Conservation (phyloP, 2,329 filamentous ascomycete species). For the Pseudovirgaria hyperparasitica region DNA sequence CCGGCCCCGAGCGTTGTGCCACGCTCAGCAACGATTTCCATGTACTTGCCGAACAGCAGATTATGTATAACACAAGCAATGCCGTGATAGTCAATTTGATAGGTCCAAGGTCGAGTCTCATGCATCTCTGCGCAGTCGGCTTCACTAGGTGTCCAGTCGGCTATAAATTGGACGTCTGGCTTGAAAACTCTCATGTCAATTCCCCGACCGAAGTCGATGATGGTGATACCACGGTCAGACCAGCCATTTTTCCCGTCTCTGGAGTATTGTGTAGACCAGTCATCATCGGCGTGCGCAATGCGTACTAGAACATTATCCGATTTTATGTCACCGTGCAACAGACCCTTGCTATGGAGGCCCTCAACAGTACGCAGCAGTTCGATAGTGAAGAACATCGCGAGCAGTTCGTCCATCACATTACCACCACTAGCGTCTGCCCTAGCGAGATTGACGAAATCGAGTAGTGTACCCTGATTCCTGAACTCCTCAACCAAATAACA, state of each 20-base stretch:
- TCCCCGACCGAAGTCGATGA: slow-evolving; percentile 90
- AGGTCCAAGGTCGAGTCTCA: slow-evolving; percentile 89
- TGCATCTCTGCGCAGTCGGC: slow-evolving; percentile 94
- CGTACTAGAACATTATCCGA: slow-evolving; percentile 89
- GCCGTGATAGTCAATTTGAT: slow-evolving; percentile 93
- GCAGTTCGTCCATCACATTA: slow-evolving; percentile 72
- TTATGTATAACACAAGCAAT: slow-evolving; percentile 79
- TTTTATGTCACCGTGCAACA: slow-evolving; percentile 91
- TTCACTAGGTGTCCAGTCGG: slow-evolving; percentile 82
- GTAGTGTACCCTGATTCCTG: slow-evolving; percentile 76
- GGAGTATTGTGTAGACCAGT: slow-evolving; percentile 53
- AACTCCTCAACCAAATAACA: slow-evolving; percentile 81
- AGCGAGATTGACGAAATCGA: slow-evolving; percentile 88
- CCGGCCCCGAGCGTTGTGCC: slow-evolving; percentile 42
- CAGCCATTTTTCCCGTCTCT: slow-evolving; percentile 67
- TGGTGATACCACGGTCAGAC: slow-evolving; percentile 62
- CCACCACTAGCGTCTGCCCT: slow-evolving; percentile 46
- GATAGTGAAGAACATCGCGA: slow-evolving; percentile 91
- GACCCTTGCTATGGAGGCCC: slow-evolving; percentile 62
- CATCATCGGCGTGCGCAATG: slow-evolving; percentile 44
- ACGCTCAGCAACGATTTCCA: slow-evolving; percentile 54
- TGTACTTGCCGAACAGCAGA: slow-evolving; percentile 88
- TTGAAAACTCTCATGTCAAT: slow-evolving; percentile 86
- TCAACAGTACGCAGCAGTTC: slow-evolving; percentile 87
- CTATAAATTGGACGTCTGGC: slow-evolving; percentile 71